A percentile compares a stretch with the other conserved stretches of the same genome.
phyloP scores from a whole-genome alignment of 2,329 filamentous ascomycete species.

The Podosphaera xanthii region DNA sequence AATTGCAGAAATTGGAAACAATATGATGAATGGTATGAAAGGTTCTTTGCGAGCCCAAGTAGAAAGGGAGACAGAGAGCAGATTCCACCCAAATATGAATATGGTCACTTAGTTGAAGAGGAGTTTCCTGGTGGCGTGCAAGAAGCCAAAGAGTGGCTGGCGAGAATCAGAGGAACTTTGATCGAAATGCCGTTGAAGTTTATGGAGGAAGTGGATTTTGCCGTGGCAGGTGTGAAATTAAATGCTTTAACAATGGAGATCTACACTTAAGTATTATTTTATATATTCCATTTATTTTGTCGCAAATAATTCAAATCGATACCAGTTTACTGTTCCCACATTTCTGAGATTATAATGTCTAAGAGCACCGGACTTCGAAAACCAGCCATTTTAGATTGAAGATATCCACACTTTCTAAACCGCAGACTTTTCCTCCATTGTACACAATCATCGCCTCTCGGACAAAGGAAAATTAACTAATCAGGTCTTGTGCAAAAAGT shows the following conservation, averaged over 20 bases:
- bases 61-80: slow-evolving; percentile 20
- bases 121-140: slow-evolving; percentile 51
- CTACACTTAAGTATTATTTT: slow-evolving; percentile 28
- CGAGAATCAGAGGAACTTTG: slow-evolving; percentile 42
- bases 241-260: slow-evolving; percentile 51
- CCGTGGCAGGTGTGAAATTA: slow-evolving; percentile 52
- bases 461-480: too few species aligned
- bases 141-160: slow-evolving; percentile 50
- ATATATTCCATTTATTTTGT: too few species aligned
- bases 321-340: too few species aligned
- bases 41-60: slow-evolving; percentile 37
- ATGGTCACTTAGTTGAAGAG: slow-evolving; percentile 69
- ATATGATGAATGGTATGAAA: slow-evolving; percentile 48
- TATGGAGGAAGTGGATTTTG: slow-evolving; percentile 63
- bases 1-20: slow-evolving; percentile 45
- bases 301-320: too few species aligned
- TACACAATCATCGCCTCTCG: too few species aligned
- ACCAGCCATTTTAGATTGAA: too few species aligned
- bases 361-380: too few species aligned
- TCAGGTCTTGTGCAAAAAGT: too few species aligned
- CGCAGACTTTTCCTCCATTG: too few species aligned
- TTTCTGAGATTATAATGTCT: too few species aligned
- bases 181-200: slow-evolving; percentile 88
- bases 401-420: too few species aligned
- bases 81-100: slow-evolving; percentile 41